phyloP scores from a whole-genome alignment of 2,329 filamentous ascomycete species.

The Aspergillus sergii region DNA sequence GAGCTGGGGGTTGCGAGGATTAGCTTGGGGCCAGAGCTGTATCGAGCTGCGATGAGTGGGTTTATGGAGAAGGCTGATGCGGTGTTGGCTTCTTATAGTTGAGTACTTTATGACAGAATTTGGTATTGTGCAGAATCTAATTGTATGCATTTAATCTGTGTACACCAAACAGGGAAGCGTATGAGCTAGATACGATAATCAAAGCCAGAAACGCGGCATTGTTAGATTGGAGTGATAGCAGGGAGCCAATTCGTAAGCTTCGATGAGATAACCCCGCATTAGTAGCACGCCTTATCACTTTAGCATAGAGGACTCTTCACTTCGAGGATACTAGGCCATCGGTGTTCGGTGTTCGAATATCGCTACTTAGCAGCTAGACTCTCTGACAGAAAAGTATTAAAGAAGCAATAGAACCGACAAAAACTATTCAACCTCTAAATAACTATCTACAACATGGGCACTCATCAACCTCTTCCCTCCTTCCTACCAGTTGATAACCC shows the following conservation, averaged over 20 bases:
- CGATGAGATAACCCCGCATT: neutral
- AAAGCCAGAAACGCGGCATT: neutral
- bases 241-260: neutral
- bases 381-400: neutral
- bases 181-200: neutral
- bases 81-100: slow-evolving; percentile 12
- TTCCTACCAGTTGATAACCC: slow-evolving; percentile 18
- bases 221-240: neutral
- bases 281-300: neutral
- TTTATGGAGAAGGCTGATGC: slow-evolving; percentile 34
- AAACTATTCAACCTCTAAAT: neutral
- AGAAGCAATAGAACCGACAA: neutral
- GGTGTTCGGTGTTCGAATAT: neutral
- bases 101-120: neutral
- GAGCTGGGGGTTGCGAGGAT: slow-evolving; percentile 58
- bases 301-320: neutral
- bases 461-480: neutral
- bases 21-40: slow-evolving; percentile 57
- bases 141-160: neutral
- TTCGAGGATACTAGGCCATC: neutral
- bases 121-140: neutral
- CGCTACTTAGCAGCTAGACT: neutral
- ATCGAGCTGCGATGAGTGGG: slow-evolving; percentile 42
- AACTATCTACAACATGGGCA: neutral
- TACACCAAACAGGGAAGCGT: neutral